Evolutionary conservation across 1,284 basidiomycete genomes (phyloP), one percentile per base, ranked within the genome.

Genomic region (Earliella scabrosa): DNA sequence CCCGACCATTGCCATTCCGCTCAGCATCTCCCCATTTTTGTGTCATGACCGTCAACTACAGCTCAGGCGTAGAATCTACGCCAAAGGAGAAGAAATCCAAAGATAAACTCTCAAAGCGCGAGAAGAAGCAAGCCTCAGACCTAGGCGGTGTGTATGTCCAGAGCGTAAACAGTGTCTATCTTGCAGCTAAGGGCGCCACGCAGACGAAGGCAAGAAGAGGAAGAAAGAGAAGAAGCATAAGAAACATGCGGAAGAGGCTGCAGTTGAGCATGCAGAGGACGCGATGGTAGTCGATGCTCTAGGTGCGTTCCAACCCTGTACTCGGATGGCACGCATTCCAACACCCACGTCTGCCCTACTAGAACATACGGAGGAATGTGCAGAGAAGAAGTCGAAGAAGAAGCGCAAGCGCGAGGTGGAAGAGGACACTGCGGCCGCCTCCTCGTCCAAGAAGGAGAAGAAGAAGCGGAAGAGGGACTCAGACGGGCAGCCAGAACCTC

Each of bases 81-180:
- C 36, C 35, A 24, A 59, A 59, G 24, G 51, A 59, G 31, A 69
- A 70, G 55, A 69, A 68, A 44, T 59, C 57, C 16, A 67, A 66
- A 53, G 65, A 65, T 45, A 56, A 63, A 39, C 45, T 54, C n/a
- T 26, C 32, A 50, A 57, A 36, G 50, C 50, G 26, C 31, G 53
- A 54, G 21, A 56, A 50, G 35, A 39, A 49, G 21, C 40, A 49
- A 34, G 48, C 60, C 26, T 61, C 45, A 31, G 64, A 55, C 24
- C 27, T 52, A 54, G 63, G 61, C 60, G 68, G 67, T 69, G 63
- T 67, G 66, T 67, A 68, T 66, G 67, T 68, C 56, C 51, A 35
- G 26, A 24, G 13, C n/a, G n/a, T n/a, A n/a, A n/a, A n/a, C n/a
- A n/a, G n/a, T n/a, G n/a, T n/a, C n/a, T n/a, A n/a, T n/a, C n/a